Conservation (phyloP, 805 yeast genomes). For the Starmerella cellae region DNA sequence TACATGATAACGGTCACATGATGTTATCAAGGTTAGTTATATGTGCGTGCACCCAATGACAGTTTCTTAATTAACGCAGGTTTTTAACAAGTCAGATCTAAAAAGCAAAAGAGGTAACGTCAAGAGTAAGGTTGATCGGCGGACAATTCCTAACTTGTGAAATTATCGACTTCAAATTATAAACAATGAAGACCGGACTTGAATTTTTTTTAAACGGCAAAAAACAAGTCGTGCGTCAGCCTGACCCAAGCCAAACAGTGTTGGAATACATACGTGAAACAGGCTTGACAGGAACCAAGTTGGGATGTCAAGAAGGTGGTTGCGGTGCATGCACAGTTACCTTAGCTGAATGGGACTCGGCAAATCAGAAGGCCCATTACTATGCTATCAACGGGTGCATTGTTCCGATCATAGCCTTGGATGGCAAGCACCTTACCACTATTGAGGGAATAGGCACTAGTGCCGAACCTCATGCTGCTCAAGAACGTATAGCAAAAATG, state of each 20-base stretch:
- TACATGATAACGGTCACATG: too few species aligned
- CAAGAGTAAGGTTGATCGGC: background rate
- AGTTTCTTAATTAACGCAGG: background rate
- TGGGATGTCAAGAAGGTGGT: constrained; percentile 41
- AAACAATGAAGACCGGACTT: constrained; percentile 6
- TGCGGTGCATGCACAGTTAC: constrained; percentile 41
- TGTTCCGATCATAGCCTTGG: constrained; percentile 34
- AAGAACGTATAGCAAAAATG: constrained; percentile 36
- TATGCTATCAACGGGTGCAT: constrained; percentile 37
- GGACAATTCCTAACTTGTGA: background rate
- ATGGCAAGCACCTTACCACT: constrained; percentile 36
- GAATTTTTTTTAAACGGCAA: constrained; percentile 34
- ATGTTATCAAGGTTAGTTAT: background rate
- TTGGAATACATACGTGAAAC: constrained; percentile 33
- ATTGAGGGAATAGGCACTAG: constrained; percentile 37
- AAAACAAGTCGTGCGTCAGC: constrained; percentile 27
- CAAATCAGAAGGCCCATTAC: constrained; percentile 23
- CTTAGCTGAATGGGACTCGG: constrained; percentile 28
- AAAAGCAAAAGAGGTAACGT: background rate
- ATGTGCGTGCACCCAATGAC: background rate
- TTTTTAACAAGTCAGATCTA: background rate
- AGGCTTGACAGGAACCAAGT: constrained; percentile 34
- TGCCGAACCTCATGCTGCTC: constrained; percentile 36
- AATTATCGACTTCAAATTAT: background rate
- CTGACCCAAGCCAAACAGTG: constrained; percentile 34